A percentile compares a stretch with the other conserved stretches of the same genome.
These are phyloP conservation scores for Typha latifolia DNA, from an alignment of 176 grass and related monocot species.

Conservation along the genomic window DNA sequence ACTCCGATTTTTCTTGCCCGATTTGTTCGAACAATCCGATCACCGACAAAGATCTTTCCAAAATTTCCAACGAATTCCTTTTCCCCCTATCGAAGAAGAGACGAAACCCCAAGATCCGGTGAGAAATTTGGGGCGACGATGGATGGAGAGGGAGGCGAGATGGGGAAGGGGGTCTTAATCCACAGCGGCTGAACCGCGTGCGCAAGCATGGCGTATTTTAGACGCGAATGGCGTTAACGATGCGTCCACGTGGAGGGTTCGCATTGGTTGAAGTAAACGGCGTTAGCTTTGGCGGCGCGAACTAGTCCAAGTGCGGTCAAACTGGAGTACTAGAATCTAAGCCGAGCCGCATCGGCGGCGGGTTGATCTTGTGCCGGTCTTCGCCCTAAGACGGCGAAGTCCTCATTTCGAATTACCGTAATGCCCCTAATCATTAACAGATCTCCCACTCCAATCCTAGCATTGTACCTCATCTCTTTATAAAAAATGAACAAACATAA, in stretches of 20 bases:
- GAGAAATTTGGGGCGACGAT: background rate
- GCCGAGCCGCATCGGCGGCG: background rate
- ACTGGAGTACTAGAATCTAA: background rate
- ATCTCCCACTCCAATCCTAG: too few relatives aligned
- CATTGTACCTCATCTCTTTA: too few relatives aligned
- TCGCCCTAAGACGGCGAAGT: too few relatives aligned
- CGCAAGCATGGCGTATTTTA: background rate
- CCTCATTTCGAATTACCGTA: too few relatives aligned
- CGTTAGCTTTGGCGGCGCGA: background rate
- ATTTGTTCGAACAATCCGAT: background rate
- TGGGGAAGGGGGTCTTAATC: background rate
- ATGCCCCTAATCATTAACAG: too few relatives aligned
- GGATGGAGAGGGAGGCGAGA: background rate
- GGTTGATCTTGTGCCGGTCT: background rate
- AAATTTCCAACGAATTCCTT: background rate
- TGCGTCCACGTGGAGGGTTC: background rate
- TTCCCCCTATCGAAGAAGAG: background rate
- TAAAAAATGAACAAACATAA: too few relatives aligned
- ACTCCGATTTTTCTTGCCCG: background rate
- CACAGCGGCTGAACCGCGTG: background rate
- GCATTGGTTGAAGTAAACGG: background rate
- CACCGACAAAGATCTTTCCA: background rate
- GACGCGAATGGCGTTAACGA: background rate
- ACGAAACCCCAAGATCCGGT: background rate
- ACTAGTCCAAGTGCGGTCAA: background rate